Evolutionary conservation across 2,329 filamentous ascomycete species (phyloP).

Genomic region (Pseudogymnoascus sp.): DNA sequence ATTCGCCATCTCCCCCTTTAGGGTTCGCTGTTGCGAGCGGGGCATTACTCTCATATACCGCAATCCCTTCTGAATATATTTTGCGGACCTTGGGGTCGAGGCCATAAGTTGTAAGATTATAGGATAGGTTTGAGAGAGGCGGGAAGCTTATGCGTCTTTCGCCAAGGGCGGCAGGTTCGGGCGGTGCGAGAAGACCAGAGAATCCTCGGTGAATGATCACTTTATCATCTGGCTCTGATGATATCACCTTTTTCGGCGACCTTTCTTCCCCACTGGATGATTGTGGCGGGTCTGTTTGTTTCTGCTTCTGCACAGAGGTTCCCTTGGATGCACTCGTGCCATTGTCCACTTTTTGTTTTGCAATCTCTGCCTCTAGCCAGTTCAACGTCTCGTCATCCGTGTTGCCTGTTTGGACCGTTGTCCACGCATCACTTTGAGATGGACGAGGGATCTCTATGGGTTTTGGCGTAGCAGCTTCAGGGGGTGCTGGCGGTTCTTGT

Average conservation of each 20-base stretch:
- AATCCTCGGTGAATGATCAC: neutral
- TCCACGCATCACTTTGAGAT: neutral
- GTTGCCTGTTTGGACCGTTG: neutral
- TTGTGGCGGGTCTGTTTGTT: neutral
- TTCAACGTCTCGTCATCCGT: neutral
- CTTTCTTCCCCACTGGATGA: neutral
- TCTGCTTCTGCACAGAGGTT: neutral
- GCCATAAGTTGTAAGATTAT: neutral
- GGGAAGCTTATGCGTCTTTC: neutral
- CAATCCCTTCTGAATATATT: neutral
- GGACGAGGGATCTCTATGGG: neutral
- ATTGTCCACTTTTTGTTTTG: neutral
- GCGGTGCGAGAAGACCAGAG: neutral
- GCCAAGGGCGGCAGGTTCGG: neutral
- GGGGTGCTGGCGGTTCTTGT: neutral
- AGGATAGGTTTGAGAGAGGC: neutral
- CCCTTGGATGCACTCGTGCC: neutral
- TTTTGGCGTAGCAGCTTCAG: neutral
- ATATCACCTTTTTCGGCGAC: neutral
- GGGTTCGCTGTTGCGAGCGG: neutral
- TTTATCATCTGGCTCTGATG: neutral
- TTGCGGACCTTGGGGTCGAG: neutral
- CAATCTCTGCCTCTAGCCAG: neutral
- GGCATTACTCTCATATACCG: neutral
- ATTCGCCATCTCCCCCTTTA: too few species aligned